These are phyloP conservation scores for Primulina eburnea DNA, from an alignment of 257 asterid genomes.

Conservation along the genomic window DNA sequence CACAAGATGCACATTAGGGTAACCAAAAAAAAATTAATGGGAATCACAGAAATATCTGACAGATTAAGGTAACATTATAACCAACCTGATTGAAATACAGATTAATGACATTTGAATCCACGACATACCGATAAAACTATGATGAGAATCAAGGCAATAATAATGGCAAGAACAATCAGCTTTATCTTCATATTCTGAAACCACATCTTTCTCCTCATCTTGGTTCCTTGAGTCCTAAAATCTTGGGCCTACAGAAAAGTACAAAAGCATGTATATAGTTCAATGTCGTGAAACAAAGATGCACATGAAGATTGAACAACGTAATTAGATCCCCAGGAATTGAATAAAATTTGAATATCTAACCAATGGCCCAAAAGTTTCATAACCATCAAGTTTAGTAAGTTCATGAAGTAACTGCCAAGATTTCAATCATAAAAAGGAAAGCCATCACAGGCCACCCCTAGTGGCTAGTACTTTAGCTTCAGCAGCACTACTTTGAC, in stretches of 20 bases:
- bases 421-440: background rate
- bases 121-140: slow-evolving; percentile 81
- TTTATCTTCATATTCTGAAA: slow-evolving; percentile 89
- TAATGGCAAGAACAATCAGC: slow-evolving; percentile 85
- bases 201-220: slow-evolving; percentile 96
- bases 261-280: slow-evolving; percentile 8
- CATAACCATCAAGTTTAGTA: background rate
- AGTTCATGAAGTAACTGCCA: background rate
- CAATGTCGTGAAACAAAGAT: background rate
- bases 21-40: background rate
- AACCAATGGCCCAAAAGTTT: background rate
- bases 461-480: too few species aligned
- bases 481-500: background rate
- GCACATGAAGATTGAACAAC: background rate
- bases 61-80: background rate
- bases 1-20: background rate
- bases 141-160: slow-evolving; percentile 80
- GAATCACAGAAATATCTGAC: background rate
- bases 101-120: slow-evolving; percentile 62
- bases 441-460: background rate
- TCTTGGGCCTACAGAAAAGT: slow-evolving; percentile 70
- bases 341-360: too few species aligned
- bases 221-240: slow-evolving; percentile 89
- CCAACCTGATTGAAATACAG: background rate
- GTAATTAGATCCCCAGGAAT: background rate